Conservation (phyloP, 169 alveolate species). For the Plasmodium vinckei region DNA sequence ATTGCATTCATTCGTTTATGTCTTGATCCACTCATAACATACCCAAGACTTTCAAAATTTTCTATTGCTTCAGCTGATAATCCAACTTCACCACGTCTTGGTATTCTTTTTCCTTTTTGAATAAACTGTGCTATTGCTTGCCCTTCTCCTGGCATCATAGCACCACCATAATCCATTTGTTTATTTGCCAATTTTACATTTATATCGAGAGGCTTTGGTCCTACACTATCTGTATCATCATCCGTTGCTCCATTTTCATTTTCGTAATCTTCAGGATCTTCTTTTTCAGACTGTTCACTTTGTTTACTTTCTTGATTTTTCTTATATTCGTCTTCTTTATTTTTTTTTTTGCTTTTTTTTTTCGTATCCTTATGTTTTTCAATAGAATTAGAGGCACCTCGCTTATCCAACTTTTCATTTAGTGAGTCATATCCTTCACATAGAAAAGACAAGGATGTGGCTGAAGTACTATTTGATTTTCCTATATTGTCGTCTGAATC, state of each 20-base stretch:
- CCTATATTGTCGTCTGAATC: background rate
- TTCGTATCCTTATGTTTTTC: background rate
- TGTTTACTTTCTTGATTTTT: background rate
- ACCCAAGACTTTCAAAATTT: constrained; percentile 91
- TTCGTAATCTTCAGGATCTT: background rate
- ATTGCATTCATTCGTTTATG: constrained; percentile 92
- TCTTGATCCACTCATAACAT: constrained; percentile 94
- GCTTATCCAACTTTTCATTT: background rate
- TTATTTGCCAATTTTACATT: constrained; percentile 61
- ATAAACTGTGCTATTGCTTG: constrained; percentile 91
- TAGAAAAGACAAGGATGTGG: constrained; percentile 58
- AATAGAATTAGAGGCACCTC: background rate
- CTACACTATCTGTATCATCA: constrained; percentile 54
- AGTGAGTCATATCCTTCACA: constrained; percentile 58
- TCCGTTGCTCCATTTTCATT: background rate
- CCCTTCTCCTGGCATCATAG: constrained; percentile 89
- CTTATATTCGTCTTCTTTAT: background rate
- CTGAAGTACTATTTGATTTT: constrained; percentile 14
- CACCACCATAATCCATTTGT: constrained; percentile 73
- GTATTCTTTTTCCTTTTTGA: constrained; percentile 91
- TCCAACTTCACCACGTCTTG: constrained; percentile 95
- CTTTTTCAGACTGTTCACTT: constrained; percentile 3
- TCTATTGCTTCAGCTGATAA: constrained; percentile 93
- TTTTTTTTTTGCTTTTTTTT: background rate
- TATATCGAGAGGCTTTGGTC: constrained; percentile 78